A percentile compares a stretch with the other conserved stretches of the same genome.
Conservation (phyloP, 169 alveolate species). For the Cardiosporidium cionae region DNA sequence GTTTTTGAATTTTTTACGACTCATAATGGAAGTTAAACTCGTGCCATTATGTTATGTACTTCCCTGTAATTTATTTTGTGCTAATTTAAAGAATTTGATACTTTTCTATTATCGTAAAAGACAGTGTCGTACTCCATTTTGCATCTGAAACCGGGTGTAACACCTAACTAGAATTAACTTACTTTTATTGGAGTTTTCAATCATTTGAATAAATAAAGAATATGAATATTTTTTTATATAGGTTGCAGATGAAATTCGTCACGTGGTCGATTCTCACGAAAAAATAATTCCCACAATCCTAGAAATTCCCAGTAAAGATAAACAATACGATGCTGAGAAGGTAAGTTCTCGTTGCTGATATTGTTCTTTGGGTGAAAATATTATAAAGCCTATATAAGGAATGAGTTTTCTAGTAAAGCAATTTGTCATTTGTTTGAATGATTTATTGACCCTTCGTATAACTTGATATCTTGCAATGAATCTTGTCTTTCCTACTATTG, state of each 20-base stretch:
- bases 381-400: neutral
- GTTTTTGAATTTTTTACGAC: too few relatives aligned
- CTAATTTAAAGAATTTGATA: too few relatives aligned
- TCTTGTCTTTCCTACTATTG: neutral
- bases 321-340: conserved; percentile 74
- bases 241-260: conserved; percentile 58
- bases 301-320: conserved; percentile 81
- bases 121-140: too few relatives aligned
- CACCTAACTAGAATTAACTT: too few relatives aligned
- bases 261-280: conserved; percentile 59
- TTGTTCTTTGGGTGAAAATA: neutral
- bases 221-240: too few relatives aligned
- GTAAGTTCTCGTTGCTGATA: conserved; percentile 15
- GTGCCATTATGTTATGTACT: too few relatives aligned
- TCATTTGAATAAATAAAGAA: too few relatives aligned
- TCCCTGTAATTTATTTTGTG: too few relatives aligned
- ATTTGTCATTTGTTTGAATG: neutral
- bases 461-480: neutral
- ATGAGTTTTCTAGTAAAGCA: neutral
- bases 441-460: neutral
- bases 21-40: too few relatives aligned
- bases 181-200: too few relatives aligned
- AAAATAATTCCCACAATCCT: conserved; percentile 73
- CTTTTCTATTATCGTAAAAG: too few relatives aligned
- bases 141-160: too few relatives aligned